Conservation (phyloP, 805 yeast species). For the Tetrapisispora arboricola region DNA sequence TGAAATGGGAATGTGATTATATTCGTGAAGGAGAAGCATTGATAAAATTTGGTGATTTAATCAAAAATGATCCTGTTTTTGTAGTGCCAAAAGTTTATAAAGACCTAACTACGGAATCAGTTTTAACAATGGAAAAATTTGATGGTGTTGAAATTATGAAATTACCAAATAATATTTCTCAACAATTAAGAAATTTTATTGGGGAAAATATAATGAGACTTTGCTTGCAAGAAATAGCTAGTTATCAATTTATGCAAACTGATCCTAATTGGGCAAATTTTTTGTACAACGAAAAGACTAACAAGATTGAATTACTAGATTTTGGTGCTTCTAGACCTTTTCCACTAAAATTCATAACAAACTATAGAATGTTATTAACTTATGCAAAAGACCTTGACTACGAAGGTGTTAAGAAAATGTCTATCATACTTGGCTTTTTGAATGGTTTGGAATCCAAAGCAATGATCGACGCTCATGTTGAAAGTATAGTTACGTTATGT, state of each 20-base stretch:
- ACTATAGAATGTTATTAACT: conserved; percentile 62
- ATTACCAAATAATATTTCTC: conserved; percentile 49
- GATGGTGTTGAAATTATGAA: conserved; percentile 74
- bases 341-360: conserved; percentile 51
- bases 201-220: conserved; percentile 80
- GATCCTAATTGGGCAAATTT: conserved; percentile 99
- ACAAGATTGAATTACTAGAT: conserved; percentile 76
- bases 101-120: conserved; percentile 67
- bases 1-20: conserved; percentile 97
- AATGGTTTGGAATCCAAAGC: conserved; percentile 82
- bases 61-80: conserved; percentile 52
- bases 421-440: conserved; percentile 70
- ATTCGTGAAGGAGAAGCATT: conserved; percentile 76
- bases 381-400: conserved; percentile 67
- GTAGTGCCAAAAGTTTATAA: conserved; percentile 74
- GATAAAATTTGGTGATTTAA: conserved; percentile 52
- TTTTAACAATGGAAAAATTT: conserved; percentile 84
- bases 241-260: conserved; percentile 89
- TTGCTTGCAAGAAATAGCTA: conserved; percentile 75
- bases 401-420: conserved; percentile 49
- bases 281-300: conserved; percentile 60
- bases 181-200: conserved; percentile 66
- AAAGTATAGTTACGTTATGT: conserved; percentile 80
- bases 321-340: conserved; percentile 92
- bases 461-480: conserved; percentile 89